Evolutionary conservation across 306 rosid species (phyloP), one percentile per base, ranked within the genome.

Genomic region (Geum urbanum): DNA sequence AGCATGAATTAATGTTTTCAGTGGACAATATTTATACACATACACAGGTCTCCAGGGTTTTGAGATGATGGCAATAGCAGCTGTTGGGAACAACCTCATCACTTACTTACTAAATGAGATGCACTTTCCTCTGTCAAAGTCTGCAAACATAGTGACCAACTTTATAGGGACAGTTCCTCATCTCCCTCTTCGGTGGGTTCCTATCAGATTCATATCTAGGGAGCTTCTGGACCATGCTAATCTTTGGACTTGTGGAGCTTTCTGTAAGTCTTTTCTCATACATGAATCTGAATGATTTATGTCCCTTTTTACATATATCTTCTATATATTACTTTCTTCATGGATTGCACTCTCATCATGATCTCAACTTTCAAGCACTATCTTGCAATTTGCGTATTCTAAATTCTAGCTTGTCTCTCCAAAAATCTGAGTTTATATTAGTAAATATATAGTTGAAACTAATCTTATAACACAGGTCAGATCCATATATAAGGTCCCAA

Each of bases 11-110:
- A 27, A 8, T 39, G 43, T 60, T 51, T 63, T 47, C 64, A 46
- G 37, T 77, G 77, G 63, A 43, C 67, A 67, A 45, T 24, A 24
- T 24, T 24, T 2, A 24, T 24, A 24, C 27, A 24, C 27, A 24
- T 24, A 27, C 8, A 57, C 66, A 84, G 92, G 92, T 24, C 87
- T 87, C n/a, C 92, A 87, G 71, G 89, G 86, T 37, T 80, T 87
- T 67, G 92, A 87, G 84, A 87, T 84, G 86, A 83, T 87, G 87
- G 92, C 87, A 20, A 80, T 87, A 71, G 89, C 87, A 15, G 89
- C 81, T 6, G 89, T 87, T 50, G 87, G 89, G 67, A 87, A 84
- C 67, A 87, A 85, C 67, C 84, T 87, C 22, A 85, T 87, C 51
- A 87, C 87, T 14, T 87, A 83, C 54, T 79, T 87, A n/a, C 63